phyloP scores from a whole-genome alignment of 805 yeast genomes.

The Pichia thaimueangensis region DNA sequence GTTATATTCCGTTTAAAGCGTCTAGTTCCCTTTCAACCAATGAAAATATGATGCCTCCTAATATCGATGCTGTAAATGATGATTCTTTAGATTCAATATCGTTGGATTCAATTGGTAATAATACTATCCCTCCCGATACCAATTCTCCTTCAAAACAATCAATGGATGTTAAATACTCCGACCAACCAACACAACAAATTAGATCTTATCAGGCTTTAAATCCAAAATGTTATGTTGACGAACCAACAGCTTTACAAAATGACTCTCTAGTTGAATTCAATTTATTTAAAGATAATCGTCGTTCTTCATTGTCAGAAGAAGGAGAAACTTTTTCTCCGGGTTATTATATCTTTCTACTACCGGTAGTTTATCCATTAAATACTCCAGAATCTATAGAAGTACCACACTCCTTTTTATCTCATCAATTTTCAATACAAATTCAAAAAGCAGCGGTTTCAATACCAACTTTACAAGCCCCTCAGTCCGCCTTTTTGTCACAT shows the following conservation, averaged over 20 bases:
- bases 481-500: constrained; percentile 29
- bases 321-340: constrained; percentile 46
- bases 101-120: neutral
- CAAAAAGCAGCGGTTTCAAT: constrained; percentile 25
- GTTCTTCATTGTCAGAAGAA: neutral
- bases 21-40: neutral
- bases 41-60: constrained; percentile 10
- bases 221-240: constrained; percentile 22
- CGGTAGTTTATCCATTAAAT: constrained; percentile 52
- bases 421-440: constrained; percentile 36
- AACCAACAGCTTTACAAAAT: constrained; percentile 11
- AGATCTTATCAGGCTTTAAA: constrained; percentile 19
- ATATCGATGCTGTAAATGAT: constrained; percentile 11
- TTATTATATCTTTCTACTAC: constrained; percentile 60
- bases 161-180: constrained; percentile 17
- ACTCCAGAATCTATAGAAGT: constrained; percentile 57
- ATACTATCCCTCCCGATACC: no score
- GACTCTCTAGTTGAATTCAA: constrained; percentile 11
- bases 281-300: constrained; percentile 14
- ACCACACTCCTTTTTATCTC: constrained; percentile 43
- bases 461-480: constrained; percentile 28
- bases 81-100: constrained; percentile 11
- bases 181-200: constrained; percentile 23
- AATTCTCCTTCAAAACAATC: constrained; percentile 1
- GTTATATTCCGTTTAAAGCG: constrained; percentile 29